Percentiles rank a stretch among this genome's conserved stretches.
These are phyloP conservation scores for Erodium maritimum DNA, from an alignment of 345 rosid genomes.

Conservation along the genomic window DNA sequence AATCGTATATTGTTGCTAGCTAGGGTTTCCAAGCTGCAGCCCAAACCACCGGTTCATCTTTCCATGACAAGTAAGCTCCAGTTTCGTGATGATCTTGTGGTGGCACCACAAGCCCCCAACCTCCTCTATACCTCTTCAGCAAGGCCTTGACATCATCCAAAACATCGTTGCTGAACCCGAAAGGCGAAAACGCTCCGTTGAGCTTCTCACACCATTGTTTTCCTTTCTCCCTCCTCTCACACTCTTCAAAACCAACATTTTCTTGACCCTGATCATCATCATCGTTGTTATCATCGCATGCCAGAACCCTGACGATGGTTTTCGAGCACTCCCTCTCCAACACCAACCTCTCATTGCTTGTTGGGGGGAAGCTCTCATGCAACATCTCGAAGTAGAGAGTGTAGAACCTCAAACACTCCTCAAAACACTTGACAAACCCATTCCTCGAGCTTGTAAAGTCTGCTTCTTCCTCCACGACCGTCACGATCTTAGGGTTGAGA, in stretches of 20 bases:
- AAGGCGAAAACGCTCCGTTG: conserved; percentile 21
- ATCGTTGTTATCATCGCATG: conserved; percentile 30
- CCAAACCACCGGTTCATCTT: conserved; percentile 63
- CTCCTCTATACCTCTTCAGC: conserved; percentile 48
- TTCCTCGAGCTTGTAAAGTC: conserved; percentile 40
- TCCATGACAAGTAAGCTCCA: conserved; percentile 62
- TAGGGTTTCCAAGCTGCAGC: conserved; percentile 81
- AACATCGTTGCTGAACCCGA: conserved; percentile 51
- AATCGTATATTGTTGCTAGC: too few species aligned
- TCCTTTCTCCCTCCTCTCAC: conserved; percentile 56
- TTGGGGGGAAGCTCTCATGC: conserved; percentile 48
- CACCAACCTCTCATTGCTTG: conserved; percentile 61
- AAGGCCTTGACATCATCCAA: conserved; percentile 63
- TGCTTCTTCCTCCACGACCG: conserved; percentile 70
- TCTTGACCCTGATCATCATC: conserved; percentile 3
- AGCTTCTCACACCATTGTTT: conserved; percentile 45
- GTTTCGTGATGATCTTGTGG: conserved; percentile 13
- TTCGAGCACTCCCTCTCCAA: conserved; percentile 59
- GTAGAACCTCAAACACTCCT: conserved; percentile 59
- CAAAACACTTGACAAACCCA: conserved; percentile 51
- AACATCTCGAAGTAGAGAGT: conserved; percentile 59
- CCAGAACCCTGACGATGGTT: conserved; percentile 64
- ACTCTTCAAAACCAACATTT: conserved; percentile 13
- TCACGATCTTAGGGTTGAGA: conserved; percentile 37
- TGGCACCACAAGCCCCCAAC: conserved; percentile 42